Percentiles rank a stretch among this genome's conserved stretches.
Conservation (phyloP, 1,139 yeast genomes). For the Saccharomycopsis phalli region DNA sequence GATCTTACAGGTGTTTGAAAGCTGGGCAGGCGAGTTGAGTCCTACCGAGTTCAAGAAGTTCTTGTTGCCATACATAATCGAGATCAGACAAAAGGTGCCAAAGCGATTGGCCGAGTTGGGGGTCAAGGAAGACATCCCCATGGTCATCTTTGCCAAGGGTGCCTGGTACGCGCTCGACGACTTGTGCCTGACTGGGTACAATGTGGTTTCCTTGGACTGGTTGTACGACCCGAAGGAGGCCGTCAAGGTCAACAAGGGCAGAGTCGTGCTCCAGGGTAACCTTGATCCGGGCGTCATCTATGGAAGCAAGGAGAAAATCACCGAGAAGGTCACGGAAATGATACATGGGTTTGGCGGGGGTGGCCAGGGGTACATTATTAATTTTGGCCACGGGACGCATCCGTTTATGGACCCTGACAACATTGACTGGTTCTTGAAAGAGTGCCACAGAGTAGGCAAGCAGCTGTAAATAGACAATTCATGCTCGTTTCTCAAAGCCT, state of each 20-base stretch:
- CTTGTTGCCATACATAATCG: conserved; percentile 77
- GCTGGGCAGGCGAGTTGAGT: conserved; percentile 97
- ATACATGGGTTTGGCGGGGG: conserved; percentile 88
- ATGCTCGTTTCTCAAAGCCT: no score
- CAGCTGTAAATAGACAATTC: conserved; percentile 24
- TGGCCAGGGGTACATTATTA: conserved; percentile 79
- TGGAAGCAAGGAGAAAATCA: conserved; percentile 75
- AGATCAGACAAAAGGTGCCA: conserved; percentile 67
- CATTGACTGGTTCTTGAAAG: conserved; percentile 73
- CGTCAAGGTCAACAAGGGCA: conserved; percentile 61
- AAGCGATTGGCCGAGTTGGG: conserved; percentile 63
- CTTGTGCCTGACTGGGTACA: conserved; percentile 76
- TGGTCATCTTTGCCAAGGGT: conserved; percentile 90
- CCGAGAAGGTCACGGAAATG: conserved; percentile 79
- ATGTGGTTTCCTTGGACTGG: conserved; percentile 90
- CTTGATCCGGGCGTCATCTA: conserved; percentile 92
- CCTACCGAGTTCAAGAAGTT: conserved; percentile 83
- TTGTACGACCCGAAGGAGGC: conserved; percentile 80
- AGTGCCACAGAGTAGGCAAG: conserved; percentile 74
- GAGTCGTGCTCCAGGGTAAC: conserved; percentile 90
- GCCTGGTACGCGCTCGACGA: conserved; percentile 96
- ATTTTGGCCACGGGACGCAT: conserved; percentile 97
- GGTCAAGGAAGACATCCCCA: conserved; percentile 52
- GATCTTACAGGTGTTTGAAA: conserved; percentile 91
- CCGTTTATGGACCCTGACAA: conserved; percentile 94